These are phyloP conservation scores for Fusarium sacchari DNA, from an alignment of 2,329 filamentous ascomycete species.

Conservation along the genomic window DNA sequence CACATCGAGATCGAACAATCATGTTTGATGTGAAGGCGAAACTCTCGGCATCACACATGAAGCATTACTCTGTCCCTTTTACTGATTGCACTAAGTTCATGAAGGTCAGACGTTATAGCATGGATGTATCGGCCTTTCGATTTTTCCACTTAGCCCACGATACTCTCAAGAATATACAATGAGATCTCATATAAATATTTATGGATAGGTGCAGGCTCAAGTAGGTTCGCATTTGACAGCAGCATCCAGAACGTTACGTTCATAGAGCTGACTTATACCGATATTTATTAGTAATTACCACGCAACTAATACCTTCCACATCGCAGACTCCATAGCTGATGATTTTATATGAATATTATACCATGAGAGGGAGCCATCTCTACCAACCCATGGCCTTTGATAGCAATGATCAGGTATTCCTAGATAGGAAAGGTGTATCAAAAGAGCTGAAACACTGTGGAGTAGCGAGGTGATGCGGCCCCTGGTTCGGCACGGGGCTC, in stretches of 20 bases:
- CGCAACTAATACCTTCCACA: background rate
- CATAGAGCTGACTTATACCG: background rate
- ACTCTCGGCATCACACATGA: background rate
- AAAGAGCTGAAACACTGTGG: constrained; percentile 40
- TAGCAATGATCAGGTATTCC: background rate
- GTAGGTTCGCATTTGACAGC: background rate
- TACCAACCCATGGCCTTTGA: background rate
- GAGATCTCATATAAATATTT: background rate
- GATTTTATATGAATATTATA: background rate
- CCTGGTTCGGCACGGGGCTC: constrained; percentile 20
- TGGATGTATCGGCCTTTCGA: background rate
- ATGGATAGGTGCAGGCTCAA: background rate
- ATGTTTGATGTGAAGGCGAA: background rate
- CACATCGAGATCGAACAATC: background rate
- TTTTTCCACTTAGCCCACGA: background rate
- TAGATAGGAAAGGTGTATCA: constrained; percentile 29
- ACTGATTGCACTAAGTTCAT: background rate
- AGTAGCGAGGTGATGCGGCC: constrained; percentile 16
- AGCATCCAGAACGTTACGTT: background rate
- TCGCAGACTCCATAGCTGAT: background rate
- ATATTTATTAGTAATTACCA: background rate
- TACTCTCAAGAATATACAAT: background rate
- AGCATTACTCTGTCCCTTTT: background rate
- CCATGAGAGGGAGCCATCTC: background rate
- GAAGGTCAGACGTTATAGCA: background rate